A percentile compares a stretch with the other conserved stretches of the same genome.
Conservation (phyloP, 2,329 filamentous ascomycete species). For the Paracoccidioides lutzii region DNA sequence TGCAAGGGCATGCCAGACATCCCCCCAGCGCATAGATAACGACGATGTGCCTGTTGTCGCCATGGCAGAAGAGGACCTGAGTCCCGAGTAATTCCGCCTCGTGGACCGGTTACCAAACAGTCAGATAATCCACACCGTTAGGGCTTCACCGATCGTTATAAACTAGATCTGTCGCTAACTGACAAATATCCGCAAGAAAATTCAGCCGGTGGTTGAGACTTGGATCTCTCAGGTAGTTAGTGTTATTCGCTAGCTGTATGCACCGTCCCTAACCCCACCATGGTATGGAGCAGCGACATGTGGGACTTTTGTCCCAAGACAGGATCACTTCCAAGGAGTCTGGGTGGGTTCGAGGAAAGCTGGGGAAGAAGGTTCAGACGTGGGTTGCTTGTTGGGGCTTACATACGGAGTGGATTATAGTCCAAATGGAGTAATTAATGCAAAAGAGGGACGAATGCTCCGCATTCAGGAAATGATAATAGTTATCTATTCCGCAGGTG, state of each 20-base stretch:
- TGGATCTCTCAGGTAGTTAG: not conserved
- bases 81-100: not conserved
- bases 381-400: not conserved
- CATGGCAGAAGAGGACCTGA: slow-evolving; percentile 1
- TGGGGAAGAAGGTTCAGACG: not conserved
- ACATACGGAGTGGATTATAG: not conserved
- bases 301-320: not conserved
- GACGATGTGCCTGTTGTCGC: slow-evolving; percentile 23
- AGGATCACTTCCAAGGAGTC: not conserved
- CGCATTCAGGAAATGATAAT: not conserved
- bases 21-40: slow-evolving; percentile 25
- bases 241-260: not conserved
- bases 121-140: not conserved
- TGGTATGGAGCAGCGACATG: not conserved
- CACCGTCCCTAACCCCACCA: not conserved
- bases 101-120: not conserved
- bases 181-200: not conserved
- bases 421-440: not conserved
- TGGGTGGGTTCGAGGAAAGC: not conserved
- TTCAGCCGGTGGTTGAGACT: not conserved
- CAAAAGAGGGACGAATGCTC: not conserved
- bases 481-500: too few relatives aligned
- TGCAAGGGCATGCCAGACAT: slow-evolving; percentile 25
- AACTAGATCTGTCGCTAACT: not conserved
- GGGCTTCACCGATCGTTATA: not conserved